Evolutionary conservation across 139 green algal genomes (phyloP).

Genomic region (Medakamo hakoo): DNA sequence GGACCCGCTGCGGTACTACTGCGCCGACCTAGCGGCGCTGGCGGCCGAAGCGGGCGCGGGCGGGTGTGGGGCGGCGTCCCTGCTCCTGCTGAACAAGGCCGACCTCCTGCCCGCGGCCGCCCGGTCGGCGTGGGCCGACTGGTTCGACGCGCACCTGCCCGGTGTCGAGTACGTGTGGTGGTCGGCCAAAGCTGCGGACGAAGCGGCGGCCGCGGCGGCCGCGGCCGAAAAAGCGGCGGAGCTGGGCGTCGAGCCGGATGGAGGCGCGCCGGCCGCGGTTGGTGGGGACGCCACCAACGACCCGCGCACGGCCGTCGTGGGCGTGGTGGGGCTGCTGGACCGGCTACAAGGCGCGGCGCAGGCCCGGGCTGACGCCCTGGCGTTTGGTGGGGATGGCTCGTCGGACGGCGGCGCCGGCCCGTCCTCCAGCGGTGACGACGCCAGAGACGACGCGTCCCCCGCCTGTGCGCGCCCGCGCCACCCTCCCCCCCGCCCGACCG

Average conservation of each 20-base stretch:
- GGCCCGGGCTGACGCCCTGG: conserved; percentile 11
- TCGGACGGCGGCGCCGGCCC: too few species aligned
- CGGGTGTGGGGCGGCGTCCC: conserved; percentile 30
- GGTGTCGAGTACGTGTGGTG: conserved; percentile 64
- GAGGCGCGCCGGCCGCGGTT: conserved; percentile 6
- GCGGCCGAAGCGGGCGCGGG: conserved; percentile 37
- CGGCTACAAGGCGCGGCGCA: conserved; percentile 14
- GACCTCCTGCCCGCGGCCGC: conserved; percentile 69
- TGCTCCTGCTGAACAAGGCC: conserved; percentile 96
- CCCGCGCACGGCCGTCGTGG: conserved; percentile 19
- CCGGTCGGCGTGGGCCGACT: conserved; percentile 62
- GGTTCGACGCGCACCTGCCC: conserved; percentile 58
- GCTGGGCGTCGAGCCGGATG: conserved; percentile 3
- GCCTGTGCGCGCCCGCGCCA: background rate
- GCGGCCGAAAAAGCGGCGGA: background rate
- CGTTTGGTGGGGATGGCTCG: too few species aligned
- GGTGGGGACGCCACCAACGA: conserved; percentile 7
- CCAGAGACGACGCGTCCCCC: too few species aligned
- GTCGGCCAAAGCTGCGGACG: conserved; percentile 43
- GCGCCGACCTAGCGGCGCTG: conserved; percentile 62
- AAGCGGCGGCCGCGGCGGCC: conserved; percentile 10
- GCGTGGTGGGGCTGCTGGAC: conserved; percentile 26
- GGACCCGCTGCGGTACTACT: conserved; percentile 88
- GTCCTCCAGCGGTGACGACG: too few species aligned
- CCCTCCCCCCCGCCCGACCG: conserved; percentile 10